A percentile compares a stretch with the other conserved stretches of the same genome.
These are phyloP conservation scores for Batkoa obscura DNA, from an alignment of 371 early-diverging fungal genomes.

Conservation along the genomic window DNA sequence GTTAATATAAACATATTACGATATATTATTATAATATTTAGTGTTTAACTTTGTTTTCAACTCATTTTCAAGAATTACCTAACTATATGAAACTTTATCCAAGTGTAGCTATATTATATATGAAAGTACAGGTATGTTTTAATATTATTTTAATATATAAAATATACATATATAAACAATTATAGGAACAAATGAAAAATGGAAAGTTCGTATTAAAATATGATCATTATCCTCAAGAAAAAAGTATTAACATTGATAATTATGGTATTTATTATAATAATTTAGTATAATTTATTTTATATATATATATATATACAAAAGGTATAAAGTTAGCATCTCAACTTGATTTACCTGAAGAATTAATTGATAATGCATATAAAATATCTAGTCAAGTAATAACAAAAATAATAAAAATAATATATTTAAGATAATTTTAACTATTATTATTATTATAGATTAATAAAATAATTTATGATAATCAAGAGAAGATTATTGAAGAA, in stretches of 20 bases:
- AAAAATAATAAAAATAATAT: not conserved
- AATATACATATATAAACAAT: not conserved
- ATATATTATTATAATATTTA: conserved; percentile 7
- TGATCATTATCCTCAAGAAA: not conserved
- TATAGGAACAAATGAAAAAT: not conserved
- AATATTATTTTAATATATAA: not conserved
- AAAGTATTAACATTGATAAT: not conserved
- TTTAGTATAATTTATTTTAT: too few relatives aligned
- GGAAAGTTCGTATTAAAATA: not conserved
- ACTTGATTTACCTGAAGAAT: not conserved
- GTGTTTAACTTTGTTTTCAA: conserved; percentile 46
- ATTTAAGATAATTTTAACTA: not conserved
- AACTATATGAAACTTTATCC: conserved; percentile 26
- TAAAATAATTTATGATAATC: not conserved
- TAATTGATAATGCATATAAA: conserved; percentile 3
- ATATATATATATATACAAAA: not conserved
- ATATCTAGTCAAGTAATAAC: not conserved
- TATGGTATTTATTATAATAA: not conserved
- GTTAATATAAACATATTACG: not conserved
- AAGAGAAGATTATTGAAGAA: too few relatives aligned
- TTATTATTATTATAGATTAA: not conserved
- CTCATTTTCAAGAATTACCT: conserved; percentile 45
- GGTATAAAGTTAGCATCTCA: conserved; percentile 2
- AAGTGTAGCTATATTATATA: conserved; percentile 42
- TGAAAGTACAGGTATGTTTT: conserved; percentile 23